Evolutionary conservation across 2,329 filamentous ascomycete genomes (phyloP), one percentile per base, ranked within the genome.

Genomic region (Diaporthe helianthi): DNA sequence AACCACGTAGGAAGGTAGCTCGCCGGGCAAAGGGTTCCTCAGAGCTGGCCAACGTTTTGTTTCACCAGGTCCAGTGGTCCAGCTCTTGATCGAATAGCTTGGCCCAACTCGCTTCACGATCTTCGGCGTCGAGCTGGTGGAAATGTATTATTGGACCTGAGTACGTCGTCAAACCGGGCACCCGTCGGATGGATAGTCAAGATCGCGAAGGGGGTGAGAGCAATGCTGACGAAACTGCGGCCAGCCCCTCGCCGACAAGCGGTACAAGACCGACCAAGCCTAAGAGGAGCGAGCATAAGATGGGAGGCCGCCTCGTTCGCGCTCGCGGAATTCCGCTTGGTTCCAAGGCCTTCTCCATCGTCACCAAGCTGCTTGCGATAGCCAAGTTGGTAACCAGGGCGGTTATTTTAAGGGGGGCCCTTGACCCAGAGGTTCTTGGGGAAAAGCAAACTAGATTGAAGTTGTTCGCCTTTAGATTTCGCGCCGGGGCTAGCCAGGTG

Each of bases 1-100:
- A 85, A 17, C 83, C 83, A 68, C 83, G 85, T 8, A 85, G 76
- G 71, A 81, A 85, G 67, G 85, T 81, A 10, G 82, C 82, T 12
- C 81, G 80, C 12, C 78, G 80, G 1, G 75, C 73, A 64, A 80
- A 81, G 2, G 76, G 76, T 52, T 80, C 78, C 22, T 73, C 44
- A 8, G 33, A 15, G 65, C 2, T 69, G 68, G 4, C 64, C 51
- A 10, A 69, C 68, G 13, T 68, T 9, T 66, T 67, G 49, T 77
- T 78, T 5, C 81, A 82, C 83, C 84, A 86, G 73, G 75, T 83
- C 84, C 84, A 86, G 65, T 80, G 75, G 0, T 75, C 73, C 0
- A 83, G 83, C 44, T 84, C 73, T 0, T 81, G 80, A 36, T 85
- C 81, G 65, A 81, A 85, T 0, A 80, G 76, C 9, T 68, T 73